Evolutionary conservation across 1,284 basidiomycete genomes (phyloP).

Genomic region (Microbotryum silenes-acaulis): DNA sequence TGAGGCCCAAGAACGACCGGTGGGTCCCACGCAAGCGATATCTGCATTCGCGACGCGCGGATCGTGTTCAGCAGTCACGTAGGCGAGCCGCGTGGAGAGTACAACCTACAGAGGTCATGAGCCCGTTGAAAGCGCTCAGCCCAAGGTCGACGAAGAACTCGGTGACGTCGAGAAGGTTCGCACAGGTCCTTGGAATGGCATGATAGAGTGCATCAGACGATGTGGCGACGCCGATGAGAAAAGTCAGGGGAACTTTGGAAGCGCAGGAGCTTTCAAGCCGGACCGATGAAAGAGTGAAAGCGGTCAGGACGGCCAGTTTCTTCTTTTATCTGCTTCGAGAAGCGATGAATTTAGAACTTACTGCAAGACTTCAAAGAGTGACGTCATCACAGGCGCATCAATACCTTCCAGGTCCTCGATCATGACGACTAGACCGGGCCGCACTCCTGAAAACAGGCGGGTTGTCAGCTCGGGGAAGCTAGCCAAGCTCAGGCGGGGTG

Average conservation of each 20-base stretch:
- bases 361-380: background rate
- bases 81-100: background rate
- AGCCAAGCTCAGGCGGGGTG: too few relatives aligned
- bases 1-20: conserved; percentile 16
- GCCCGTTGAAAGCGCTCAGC: conserved; percentile 23
- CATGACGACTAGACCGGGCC: conserved; percentile 13
- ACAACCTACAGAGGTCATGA: conserved; percentile 13
- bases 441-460: too few relatives aligned
- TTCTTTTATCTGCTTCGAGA: background rate
- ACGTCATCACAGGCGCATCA: conserved; percentile 2
- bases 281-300: background rate
- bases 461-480: too few relatives aligned
- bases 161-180: conserved; percentile 15
- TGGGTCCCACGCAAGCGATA: conserved; percentile 16
- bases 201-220: conserved; percentile 14
- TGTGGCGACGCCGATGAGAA: conserved; percentile 27
- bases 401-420: conserved; percentile 29
- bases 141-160: conserved; percentile 28
- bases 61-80: background rate
- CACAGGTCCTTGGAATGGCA: conserved; percentile 1
- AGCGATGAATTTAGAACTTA: background rate
- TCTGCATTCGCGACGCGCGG: background rate
- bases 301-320: background rate
- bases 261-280: conserved; percentile 4
- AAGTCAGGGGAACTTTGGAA: conserved; percentile 12